Evolutionary conservation across 108 stramenopile species (phyloP), one percentile per base, ranked within the genome.

Genomic region (Pseudonitzschia multistriata): DNA sequence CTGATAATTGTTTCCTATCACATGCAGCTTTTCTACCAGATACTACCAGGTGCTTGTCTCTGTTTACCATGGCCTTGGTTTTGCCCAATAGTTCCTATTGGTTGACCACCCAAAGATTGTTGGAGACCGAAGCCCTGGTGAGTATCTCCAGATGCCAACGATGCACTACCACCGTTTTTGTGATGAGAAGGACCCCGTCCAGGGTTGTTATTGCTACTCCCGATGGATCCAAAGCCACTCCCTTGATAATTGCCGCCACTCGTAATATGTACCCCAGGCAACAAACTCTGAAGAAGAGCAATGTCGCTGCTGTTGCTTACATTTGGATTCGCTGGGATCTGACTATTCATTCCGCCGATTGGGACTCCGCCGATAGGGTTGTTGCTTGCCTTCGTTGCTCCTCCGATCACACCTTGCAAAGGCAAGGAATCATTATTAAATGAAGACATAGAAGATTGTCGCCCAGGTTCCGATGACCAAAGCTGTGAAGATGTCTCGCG

Each of bases 261-360:
- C 14, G 87, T 88, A 56, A 88, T 83, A 54, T 83, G 87, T 29
- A 93, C 92, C 35, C 89, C 89, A 15, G 92, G 92, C 35, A 93
- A 71, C 22, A 93, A 76, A 53, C 86, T 90, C 73, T 93, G 92
- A 15, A 93, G 75, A 45, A 93, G 85, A 21, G 92, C 92, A 67
- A 93, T 89, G 64, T 93, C 92, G 72, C 80, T 88, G 40, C 76
- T 82, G 69, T 66, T 74, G 50, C 69, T 72, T 50, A 74, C 84
- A 33, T 74, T 80, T 21, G 49, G 65, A 24, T 53, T 60, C 25
- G 45, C 66, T 30, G 31, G 48, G 27, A 57, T 15, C 55, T 50
- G n/a, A 11, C 66, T 70, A 42, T 27, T 42, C 21, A 68, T 62
- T 17, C 73, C 81, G 25, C 92, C 92, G 77, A 90, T 88, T 2